phyloP scores from a whole-genome alignment of 768 basidiomycete genomes.

The Pulveroboletus ravenelii region DNA sequence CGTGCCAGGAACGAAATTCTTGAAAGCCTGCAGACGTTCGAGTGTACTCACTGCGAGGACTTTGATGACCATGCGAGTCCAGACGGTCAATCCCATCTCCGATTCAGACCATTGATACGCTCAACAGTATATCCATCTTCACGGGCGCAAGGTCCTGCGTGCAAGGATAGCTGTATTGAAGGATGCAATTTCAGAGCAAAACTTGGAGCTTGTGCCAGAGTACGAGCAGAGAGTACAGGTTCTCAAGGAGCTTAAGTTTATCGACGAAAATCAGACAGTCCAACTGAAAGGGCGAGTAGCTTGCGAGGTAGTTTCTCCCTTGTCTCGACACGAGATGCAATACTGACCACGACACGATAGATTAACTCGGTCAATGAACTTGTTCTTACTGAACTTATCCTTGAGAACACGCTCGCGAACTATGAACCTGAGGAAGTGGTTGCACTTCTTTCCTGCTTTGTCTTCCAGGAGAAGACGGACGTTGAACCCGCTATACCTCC shows the following conservation, averaged over 20 bases:
- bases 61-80: conserved; percentile 73
- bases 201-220: conserved; percentile 92
- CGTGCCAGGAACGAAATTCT: conserved; percentile 50
- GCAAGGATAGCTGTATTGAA: conserved; percentile 75
- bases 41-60: conserved; percentile 57
- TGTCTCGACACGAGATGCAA: neutral
- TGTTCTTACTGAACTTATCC: conserved; percentile 90
- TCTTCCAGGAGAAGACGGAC: conserved; percentile 98
- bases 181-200: conserved; percentile 90
- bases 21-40: conserved; percentile 37
- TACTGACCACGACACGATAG: conserved; percentile 37
- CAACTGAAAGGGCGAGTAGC: conserved; percentile 95
- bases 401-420: conserved; percentile 87
- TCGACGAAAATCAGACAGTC: conserved; percentile 94
- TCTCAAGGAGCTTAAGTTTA: conserved; percentile 85
- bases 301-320: conserved; percentile 66
- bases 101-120: conserved; percentile 7
- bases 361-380: conserved; percentile 99
- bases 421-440: conserved; percentile 97
- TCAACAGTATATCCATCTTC: conserved; percentile 67
- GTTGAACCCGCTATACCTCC: conserved; percentile 77
- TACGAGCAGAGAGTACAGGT: conserved; percentile 94
- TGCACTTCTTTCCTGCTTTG: conserved; percentile 91
- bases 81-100: neutral
- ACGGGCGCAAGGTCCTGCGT: conserved; percentile 70